Conservation (phyloP, 257 asterid species). For the Mentha longifolia region DNA sequence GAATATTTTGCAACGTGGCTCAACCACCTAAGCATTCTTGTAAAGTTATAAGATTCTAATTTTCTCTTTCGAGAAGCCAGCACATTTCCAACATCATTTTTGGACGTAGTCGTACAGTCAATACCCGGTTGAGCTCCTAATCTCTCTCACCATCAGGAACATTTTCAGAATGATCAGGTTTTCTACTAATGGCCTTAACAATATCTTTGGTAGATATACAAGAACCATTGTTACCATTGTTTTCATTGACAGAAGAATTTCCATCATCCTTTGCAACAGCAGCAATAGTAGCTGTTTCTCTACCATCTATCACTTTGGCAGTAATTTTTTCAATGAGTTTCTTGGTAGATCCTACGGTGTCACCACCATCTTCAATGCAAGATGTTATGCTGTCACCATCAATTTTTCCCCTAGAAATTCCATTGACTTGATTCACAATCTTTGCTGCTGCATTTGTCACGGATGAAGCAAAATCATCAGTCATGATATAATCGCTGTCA, state of each 20-base stretch:
- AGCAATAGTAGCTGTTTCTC: slow-evolving; percentile 18
- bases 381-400: slow-evolving; percentile 26
- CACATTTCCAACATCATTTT: slow-evolving; percentile 30
- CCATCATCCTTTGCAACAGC: slow-evolving; percentile 29
- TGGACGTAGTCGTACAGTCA: slow-evolving; percentile 26
- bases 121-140: slow-evolving; percentile 7
- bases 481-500: neutral
- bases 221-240: slow-evolving; percentile 21
- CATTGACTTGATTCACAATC: slow-evolving; percentile 28
- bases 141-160: slow-evolving; percentile 26
- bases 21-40: slow-evolving; percentile 67
- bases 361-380: slow-evolving; percentile 17
- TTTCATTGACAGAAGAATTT: slow-evolving; percentile 1
- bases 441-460: slow-evolving; percentile 35
- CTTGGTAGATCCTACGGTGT: slow-evolving; percentile 24
- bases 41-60: slow-evolving; percentile 41
- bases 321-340: slow-evolving; percentile 25
- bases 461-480: slow-evolving; percentile 32
- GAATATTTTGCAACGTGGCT: slow-evolving; percentile 51
- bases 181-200: slow-evolving; percentile 30
- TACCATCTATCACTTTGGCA: slow-evolving; percentile 16
- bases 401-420: slow-evolving; percentile 19
- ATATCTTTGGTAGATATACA: slow-evolving; percentile 37
- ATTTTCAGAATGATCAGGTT: slow-evolving; percentile 32
- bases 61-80: slow-evolving; percentile 62